Evolutionary conservation across 108 stramenopile species (phyloP).

Genomic region (Cyclotella kingstonii): DNA sequence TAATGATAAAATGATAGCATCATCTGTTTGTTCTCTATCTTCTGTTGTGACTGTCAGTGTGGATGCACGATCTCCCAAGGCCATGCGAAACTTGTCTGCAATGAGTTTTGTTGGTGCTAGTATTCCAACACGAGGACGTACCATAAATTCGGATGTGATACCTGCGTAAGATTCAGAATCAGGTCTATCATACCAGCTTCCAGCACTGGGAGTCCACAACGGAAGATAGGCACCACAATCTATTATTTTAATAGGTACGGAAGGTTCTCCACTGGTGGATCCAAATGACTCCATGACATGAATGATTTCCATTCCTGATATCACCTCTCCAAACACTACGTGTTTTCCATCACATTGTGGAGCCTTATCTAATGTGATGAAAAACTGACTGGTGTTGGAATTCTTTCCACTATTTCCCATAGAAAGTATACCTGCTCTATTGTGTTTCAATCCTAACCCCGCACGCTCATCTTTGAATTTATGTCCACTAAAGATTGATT

Average conservation of each 20-base stretch:
- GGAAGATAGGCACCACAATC: slow-evolving; percentile 76
- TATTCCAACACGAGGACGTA: slow-evolving; percentile 68
- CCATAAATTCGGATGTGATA: slow-evolving; percentile 64
- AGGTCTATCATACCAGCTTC: slow-evolving; percentile 82
- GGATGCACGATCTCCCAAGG: slow-evolving; percentile 43
- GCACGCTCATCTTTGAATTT: slow-evolving; percentile 93
- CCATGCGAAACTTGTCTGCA: slow-evolving; percentile 48
- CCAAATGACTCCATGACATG: slow-evolving; percentile 58
- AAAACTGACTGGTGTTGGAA: slow-evolving; percentile 93
- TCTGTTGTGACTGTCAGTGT: slow-evolving; percentile 24
- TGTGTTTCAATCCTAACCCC: slow-evolving; percentile 81
- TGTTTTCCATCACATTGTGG: slow-evolving; percentile 94
- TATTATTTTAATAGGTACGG: slow-evolving; percentile 56
- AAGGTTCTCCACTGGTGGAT: slow-evolving; percentile 39
- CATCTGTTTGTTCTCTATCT: slow-evolving; percentile 20
- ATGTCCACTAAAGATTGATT: slow-evolving; percentile 84
- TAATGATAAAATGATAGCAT: slow-evolving; percentile 13
- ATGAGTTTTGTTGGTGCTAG: slow-evolving; percentile 54
- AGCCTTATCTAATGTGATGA: slow-evolving; percentile 73
- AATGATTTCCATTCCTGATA: slow-evolving; percentile 79
- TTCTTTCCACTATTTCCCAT: slow-evolving; percentile 97
- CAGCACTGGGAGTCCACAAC: slow-evolving; percentile 53
- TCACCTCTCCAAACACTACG: slow-evolving; percentile 90
- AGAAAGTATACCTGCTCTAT: slow-evolving; percentile 74
- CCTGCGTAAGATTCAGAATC: slow-evolving; percentile 73